Base-by-base conservation (phyloP, 768 basidiomycete species). In the Leccinum barrowsii region DNA sequence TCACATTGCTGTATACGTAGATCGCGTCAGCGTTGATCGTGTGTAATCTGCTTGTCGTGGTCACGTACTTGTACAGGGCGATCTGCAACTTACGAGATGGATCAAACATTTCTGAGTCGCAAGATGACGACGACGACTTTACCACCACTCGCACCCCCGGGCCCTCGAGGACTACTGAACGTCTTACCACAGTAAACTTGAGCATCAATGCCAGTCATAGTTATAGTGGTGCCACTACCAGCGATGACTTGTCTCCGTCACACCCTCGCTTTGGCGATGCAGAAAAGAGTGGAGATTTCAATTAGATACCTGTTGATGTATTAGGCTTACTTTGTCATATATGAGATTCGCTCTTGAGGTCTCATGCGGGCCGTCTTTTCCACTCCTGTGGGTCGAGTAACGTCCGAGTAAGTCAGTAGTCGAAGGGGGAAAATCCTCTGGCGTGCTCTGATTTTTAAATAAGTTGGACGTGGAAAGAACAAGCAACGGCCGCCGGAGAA, bases 41-140 rank as follows among this genome's bases (percentile, higher is more conserved):
- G 6, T 66, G 65, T 2, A 63, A 66, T 32, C 34, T 66, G 51
- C 55, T 63, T 5, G 59, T 63, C 40, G 55, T 59, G 12, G 55
- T 59, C 30, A 63, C 65, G 1, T 63, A 59, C n/a, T 3, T 50
- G 5, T 66, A 66, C 26, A 54, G 59, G 12, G 47, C 52, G 40
- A 42, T 42, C 11, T 17, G 54, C 42, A 28, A 11, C 17, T n/a
- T 50, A 19, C 12, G 28, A 24, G 7, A 48, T 21, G 46, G 54
- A 13, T 42, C 52, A 5, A 19, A 35, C 37, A 0, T n/a, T 1
- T 24, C 52, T 10, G 40, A n/a, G 19, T 19, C 6, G 7, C 8
- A 40, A 12, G 55, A 61, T 40, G 40, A 11, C n/a, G n/a, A 19
- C 4, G 62, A 63, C 5, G 63, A 64, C n/a, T 65, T 65, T 17